Evolutionary conservation across 2,329 filamentous ascomycete genomes (phyloP).

Genomic region (Monilinia vaccinii-corymbosi): DNA sequence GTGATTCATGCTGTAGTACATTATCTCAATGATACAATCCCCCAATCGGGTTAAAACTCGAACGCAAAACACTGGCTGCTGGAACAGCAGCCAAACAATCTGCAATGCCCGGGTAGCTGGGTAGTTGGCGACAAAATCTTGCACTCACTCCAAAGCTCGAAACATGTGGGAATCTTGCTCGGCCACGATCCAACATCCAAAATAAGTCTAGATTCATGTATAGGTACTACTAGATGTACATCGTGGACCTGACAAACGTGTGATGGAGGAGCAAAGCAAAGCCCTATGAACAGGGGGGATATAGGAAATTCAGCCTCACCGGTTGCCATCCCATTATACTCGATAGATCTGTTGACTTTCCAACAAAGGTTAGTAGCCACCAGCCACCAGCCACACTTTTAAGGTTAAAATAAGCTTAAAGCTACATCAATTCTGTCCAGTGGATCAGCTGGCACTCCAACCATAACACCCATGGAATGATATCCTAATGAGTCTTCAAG

Average conservation of each 20-base stretch:
- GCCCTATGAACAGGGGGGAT: not conserved
- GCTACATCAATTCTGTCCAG: not conserved
- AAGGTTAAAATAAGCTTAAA: not conserved
- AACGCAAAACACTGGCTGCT: not conserved
- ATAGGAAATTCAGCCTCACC: not conserved
- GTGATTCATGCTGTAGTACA: not conserved
- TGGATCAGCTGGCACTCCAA: not conserved
- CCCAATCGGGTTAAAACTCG: not conserved
- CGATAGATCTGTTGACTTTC: not conserved
- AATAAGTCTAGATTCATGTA: not conserved
- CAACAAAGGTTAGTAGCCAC: not conserved
- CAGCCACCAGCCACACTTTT: constrained; percentile 2
- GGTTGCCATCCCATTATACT: too few relatives aligned
- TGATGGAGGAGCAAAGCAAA: not conserved
- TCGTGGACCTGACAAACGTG: not conserved
- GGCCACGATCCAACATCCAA: not conserved
- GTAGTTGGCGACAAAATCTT: not conserved
- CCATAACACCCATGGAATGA: not conserved
- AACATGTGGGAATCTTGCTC: not conserved
- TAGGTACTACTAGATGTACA: not conserved
- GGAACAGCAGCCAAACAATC: not conserved
- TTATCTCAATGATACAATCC: not conserved
- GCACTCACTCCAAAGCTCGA: not conserved
- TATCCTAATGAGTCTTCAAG: constrained; percentile 4
- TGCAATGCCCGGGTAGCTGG: not conserved